Evolutionary conservation across 2,329 filamentous ascomycete species (phyloP), one percentile per base, ranked within the genome.

Genomic region (Cadophora luteo-olivacea): DNA sequence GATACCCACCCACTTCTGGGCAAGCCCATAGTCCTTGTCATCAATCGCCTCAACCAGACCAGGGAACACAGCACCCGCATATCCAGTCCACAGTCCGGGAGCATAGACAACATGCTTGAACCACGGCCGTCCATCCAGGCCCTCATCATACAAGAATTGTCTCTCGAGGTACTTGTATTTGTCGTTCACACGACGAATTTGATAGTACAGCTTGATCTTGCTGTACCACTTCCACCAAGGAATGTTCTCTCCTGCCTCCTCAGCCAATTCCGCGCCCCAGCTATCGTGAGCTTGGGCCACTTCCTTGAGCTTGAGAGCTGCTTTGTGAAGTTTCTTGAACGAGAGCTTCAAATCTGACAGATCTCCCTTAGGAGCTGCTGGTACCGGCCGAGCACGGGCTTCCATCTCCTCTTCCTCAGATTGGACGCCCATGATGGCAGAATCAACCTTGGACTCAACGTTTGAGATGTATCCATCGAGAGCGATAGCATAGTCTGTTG

Each of bases 91-190:
- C 60, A 95, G 79, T 0, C 94, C 94, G 0, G 94, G 94, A 0
- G 94, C 94, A 80, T 97, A 97, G 0, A 97, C 91, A 2, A 97
- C 91, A 76, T 97, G 95, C 82, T 97, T 97, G 83, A 95, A 98
- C 94, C 94, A 97, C 29, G 83, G 83, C 69, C 95, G 84, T 0
- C 89, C 88, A 78, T 97, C 94, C 24, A 98, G 81, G 0, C 95
- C 95, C 3, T 86, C 84, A 4, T 87, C 81, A 75, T 93, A 91
- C 70, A 97, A 75, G 79, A 97, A 97, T 62, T 89, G 84, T 19
- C 94, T 85, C 79, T 98, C 95, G 0, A 98, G 81, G 9, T 84
- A 83, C 84, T 97, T 97, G 83, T 97, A 97, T 78, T 92, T 91
- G 38, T 83, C 84, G 79, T 98, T 98, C 55, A 91, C 86, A 12